Evolutionary conservation across 2,329 filamentous ascomycete species (phyloP), one percentile per base, ranked within the genome.

Genomic region (Fusarium coffeatum): DNA sequence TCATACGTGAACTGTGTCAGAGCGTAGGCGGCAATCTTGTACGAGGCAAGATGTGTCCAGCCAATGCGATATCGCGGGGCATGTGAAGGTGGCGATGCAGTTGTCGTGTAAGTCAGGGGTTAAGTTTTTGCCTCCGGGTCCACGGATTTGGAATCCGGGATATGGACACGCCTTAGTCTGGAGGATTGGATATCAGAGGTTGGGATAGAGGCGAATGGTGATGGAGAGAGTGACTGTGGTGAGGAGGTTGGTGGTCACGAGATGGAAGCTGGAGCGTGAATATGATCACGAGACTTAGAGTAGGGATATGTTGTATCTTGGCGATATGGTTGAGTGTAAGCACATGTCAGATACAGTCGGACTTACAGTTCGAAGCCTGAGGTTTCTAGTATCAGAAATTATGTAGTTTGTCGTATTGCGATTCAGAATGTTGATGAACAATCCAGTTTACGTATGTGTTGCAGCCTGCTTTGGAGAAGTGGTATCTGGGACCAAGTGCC

Each of bases 101-200:
- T 45, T 13, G n/a, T 28, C 2, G n/a, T 49, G 59, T 60, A 23
- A 50, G 37, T 23, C 64, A 48, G 57, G 47, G 49, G 56, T 45
- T 41, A 18, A 5, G 15, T 18, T 20, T 68, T 72, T 45, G 55
- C 65, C 65, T 41, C 64, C 49, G 60, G 72, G 32, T 49, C 5
- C 34, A 25, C 45, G 41, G 58, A 48, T 28, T 28, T 42, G 22
- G 40, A 10, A 62, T 50, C 65, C 64, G 58, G 45, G 59, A 60
- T 72, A 74, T 32, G 32, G 54, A 58, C 72, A 74, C 63, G 15
- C 72, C 69, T 64, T 42, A 13, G 2, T 15, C 3, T 7, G 18
- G 34, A 47, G 23, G 30, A 40, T 28, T 27, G 8, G 25, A 54
- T 45, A 22, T 40, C n/a, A 43, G 34, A 49, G 37, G 23, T 12